phyloP scores from a whole-genome alignment of 352 stramenopile species.

The Globisporangium echinulatum region DNA sequence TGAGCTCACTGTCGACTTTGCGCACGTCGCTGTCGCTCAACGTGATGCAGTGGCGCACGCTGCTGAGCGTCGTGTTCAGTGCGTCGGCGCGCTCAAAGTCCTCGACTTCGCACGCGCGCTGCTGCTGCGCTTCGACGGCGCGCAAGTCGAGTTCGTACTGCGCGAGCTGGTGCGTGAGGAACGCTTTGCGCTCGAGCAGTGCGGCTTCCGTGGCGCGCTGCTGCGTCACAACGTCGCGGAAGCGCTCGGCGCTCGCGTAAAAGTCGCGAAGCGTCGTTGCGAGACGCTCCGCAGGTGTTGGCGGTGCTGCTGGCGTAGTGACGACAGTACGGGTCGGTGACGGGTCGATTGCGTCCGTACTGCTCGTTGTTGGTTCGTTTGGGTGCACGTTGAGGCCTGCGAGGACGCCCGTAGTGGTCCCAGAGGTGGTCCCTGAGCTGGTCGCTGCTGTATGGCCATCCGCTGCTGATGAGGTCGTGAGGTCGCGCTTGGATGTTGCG shows the following conservation, averaged over 20 bases:
- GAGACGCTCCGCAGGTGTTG: slow-evolving; percentile 60
- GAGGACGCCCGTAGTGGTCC: slow-evolving; percentile 25
- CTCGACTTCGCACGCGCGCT: slow-evolving; percentile 72
- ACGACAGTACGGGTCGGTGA: slow-evolving; percentile 17
- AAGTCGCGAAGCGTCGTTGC: slow-evolving; percentile 69
- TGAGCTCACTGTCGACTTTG: slow-evolving; percentile 69
- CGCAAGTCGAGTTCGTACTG: slow-evolving; percentile 77
- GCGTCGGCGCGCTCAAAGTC: slow-evolving; percentile 83
- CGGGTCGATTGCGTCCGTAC: neutral
- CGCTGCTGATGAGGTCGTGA: too few relatives aligned
- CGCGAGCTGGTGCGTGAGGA: slow-evolving; percentile 61
- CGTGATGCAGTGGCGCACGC: slow-evolving; percentile 73
- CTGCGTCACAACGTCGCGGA: slow-evolving; percentile 52
- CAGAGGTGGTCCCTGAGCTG: too few relatives aligned
- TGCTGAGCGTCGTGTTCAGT: slow-evolving; percentile 77
- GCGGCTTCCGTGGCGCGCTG: slow-evolving; percentile 72
- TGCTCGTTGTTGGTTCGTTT: slow-evolving; percentile 7
- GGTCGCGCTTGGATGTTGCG: slow-evolving; percentile 13
- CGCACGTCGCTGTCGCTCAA: slow-evolving; percentile 73
- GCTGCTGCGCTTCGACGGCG: slow-evolving; percentile 75
- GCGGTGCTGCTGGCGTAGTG: slow-evolving; percentile 18
- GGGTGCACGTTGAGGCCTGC: slow-evolving; percentile 45
- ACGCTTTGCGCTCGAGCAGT: slow-evolving; percentile 57
- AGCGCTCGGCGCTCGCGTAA: slow-evolving; percentile 61
- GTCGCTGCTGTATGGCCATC: too few relatives aligned